Base-by-base conservation (phyloP, 345 rosid genomes). In the Euphorbia tirucalli region DNA sequence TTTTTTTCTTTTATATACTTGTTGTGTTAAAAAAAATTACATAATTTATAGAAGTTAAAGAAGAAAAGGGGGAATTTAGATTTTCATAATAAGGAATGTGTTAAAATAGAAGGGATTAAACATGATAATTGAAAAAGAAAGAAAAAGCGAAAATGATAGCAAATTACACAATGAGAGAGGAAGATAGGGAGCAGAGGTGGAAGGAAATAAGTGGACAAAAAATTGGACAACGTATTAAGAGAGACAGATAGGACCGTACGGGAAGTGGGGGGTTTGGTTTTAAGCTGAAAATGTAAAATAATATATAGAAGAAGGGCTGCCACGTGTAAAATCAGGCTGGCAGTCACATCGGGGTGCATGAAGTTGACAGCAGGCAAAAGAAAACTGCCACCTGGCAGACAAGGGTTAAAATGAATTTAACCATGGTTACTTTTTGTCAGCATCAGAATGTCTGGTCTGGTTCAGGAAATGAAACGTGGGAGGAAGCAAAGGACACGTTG, bases 251-350 rank as follows among this genome's bases (percentile, higher is more conserved):
- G 31, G 71, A 66, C 61, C 30, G 77, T 75, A 68, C 58, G 50
- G 74, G 9, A 30, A 28, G 35, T 27, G 37, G 78, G 78, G 50
- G 31, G 70, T 31, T 41, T 41, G 9, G 9, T 7, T 6, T 41
- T 32, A 32, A 7, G 4, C 1, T 2, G 16, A 11, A 48, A 4
- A 28, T 1, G 32, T 13, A 48, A 31, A 0, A 65, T 24, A 31
- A 21, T 58, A 65, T 25, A 24, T 37, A 4, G 11, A 60, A 0
- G 32, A 62, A 56, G 44, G 10, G n/a, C n/a, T n/a, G 68, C 72
- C 84, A 74, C 79, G 78, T 55, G 61, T 77, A 35, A 49, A 66
- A 64, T 71, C 54, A 5, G 61, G 76, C 79, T 74, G 73, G 76
- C 81, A 66, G 58, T 22, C 16, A 3, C 48, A 55, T 59, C 61